phyloP scores from a whole-genome alignment of 805 yeast species.

The Cyberlindnera xishuangbannaensis region DNA sequence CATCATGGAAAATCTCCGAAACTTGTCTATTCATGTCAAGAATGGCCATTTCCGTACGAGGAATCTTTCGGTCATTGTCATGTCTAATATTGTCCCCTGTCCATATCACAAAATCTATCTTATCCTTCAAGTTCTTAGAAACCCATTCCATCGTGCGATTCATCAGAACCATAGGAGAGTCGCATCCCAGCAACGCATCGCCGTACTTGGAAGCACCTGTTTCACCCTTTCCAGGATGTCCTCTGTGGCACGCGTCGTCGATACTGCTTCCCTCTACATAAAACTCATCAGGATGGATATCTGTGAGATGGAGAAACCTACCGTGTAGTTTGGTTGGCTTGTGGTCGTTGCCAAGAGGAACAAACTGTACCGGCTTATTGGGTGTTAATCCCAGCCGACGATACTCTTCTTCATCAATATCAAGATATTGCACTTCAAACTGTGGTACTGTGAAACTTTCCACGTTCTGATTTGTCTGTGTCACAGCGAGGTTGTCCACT shows the following conservation, averaged over 20 bases:
- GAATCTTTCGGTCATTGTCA: slow-evolving; percentile 69
- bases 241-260: slow-evolving; percentile 53
- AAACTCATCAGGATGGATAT: slow-evolving; percentile 76
- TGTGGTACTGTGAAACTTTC: no score
- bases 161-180: slow-evolving; percentile 59
- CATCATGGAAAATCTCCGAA: slow-evolving; percentile 43
- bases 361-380: slow-evolving; percentile 29
- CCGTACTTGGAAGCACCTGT: slow-evolving; percentile 64
- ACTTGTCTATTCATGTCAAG: slow-evolving; percentile 61
- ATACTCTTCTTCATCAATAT: slow-evolving; percentile 26
- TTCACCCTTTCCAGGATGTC: slow-evolving; percentile 24
- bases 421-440: slow-evolving; percentile 9
- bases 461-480: no score
- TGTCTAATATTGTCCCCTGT: slow-evolving; percentile 88
- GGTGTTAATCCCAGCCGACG: slow-evolving; percentile 36
- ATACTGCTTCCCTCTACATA: slow-evolving; percentile 48
- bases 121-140: slow-evolving; percentile 54
- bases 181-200: slow-evolving; percentile 73
- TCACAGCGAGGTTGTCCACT: no score
- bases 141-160: slow-evolving; percentile 66
- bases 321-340: slow-evolving; percentile 41
- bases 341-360: slow-evolving; percentile 16
- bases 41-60: slow-evolving; percentile 69
- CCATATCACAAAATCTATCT: slow-evolving; percentile 84
- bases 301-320: slow-evolving; percentile 79